phyloP scores from a whole-genome alignment of 805 yeast species.

The Candida hungchunana region DNA sequence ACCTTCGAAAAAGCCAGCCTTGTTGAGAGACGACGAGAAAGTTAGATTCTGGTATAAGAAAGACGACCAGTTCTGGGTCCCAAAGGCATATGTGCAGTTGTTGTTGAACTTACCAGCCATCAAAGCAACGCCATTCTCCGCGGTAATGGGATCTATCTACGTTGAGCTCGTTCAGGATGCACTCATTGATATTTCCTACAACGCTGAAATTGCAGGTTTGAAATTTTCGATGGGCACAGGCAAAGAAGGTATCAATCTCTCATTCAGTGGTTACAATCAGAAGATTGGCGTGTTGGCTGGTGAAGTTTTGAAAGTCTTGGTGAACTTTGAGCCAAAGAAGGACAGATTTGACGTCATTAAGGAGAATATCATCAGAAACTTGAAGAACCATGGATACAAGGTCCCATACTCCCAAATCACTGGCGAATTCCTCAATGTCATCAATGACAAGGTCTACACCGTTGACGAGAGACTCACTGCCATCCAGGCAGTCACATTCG shows the following conservation, averaged over 20 bases:
- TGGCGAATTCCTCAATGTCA: conserved; percentile 51
- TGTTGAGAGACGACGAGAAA: conserved; percentile 48
- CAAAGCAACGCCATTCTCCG: conserved; percentile 51
- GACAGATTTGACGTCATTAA: conserved; percentile 65
- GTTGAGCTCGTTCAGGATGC: conserved; percentile 72
- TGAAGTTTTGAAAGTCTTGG: conserved; percentile 52
- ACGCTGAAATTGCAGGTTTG: conserved; percentile 81
- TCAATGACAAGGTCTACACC: conserved; percentile 71
- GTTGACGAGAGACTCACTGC: conserved; percentile 55
- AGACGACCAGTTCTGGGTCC: conserved; percentile 85
- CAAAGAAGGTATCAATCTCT: conserved; percentile 67
- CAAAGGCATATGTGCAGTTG: conserved; percentile 71
- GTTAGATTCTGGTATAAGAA: conserved; percentile 80
- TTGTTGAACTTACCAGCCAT: conserved; percentile 63
- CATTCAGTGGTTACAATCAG: conserved; percentile 78
- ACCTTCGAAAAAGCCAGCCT: conserved; percentile 50
- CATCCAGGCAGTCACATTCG: conserved; percentile 40
- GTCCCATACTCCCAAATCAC: conserved; percentile 80
- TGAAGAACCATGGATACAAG: conserved; percentile 64
- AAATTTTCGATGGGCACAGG: conserved; percentile 51
- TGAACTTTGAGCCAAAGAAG: conserved; percentile 43
- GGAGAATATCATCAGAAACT: conserved; percentile 57
- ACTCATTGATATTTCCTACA: conserved; percentile 71
- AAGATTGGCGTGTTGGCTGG: conserved; percentile 63
- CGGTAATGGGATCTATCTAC: conserved; percentile 56